Evolutionary conservation across 129 eudicot genomes (phyloP), one percentile per base, ranked within the genome.

Genomic region (Artemisia annua): DNA sequence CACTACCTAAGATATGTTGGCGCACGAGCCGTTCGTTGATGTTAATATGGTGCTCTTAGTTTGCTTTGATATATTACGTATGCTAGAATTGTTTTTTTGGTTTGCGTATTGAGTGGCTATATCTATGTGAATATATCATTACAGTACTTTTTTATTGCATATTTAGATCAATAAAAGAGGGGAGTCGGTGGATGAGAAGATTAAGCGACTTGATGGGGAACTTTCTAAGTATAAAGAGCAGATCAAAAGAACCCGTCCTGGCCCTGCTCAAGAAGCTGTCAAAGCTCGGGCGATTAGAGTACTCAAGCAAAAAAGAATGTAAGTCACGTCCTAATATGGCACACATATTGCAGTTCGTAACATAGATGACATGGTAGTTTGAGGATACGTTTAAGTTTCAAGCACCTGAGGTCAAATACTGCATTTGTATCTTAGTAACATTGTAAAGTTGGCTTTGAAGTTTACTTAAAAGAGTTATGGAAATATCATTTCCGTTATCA

Each of bases 201-300:
- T 91, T 32, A 88, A 88, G 71, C 83, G 79, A 73, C 97, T 91
- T 68, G 97, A 91, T 77, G 81, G 83, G 76, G 97, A 91, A 76
- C 87, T 89, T 43, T 83, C 85, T 67, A 74, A 82, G 71, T 86
- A 84, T 67, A 89, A 80, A 83, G 92, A 89, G 57, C 92, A 89
- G 83, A 74, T 87, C 49, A 86, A 87, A 80, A 87, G 80, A 75
- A 90, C 96, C 28, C 85, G 96, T 28, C 96, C 96, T 39, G 96
- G 96, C 61, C 96, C 96, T 11, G 91, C 93, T 30, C 96, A 90
- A 78, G 96, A 90, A 74, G 96, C 92, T 77, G 92, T 89, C 11
- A 86, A 87, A 79, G 87, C 89, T 69, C 92, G 91, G 32, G 96
- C 91, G 2, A 89, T 87, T 93, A 87, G 93, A 80, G 79, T 90